Conservation (phyloP, 169 alveolate species). For the Cyclospora cayetanensis region DNA sequence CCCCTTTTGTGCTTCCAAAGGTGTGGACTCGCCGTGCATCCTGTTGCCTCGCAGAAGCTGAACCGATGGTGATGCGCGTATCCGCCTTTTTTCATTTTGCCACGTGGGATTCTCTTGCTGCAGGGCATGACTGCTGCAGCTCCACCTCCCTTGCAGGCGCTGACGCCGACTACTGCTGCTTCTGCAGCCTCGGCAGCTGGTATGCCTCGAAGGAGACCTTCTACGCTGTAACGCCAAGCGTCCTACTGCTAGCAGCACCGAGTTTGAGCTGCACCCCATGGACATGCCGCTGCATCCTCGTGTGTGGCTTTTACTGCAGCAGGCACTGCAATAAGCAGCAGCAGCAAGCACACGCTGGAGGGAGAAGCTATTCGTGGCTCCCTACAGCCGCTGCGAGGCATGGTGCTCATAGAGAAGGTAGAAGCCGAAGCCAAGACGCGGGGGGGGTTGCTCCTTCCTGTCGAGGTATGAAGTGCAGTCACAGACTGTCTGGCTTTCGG, state of each 20-base stretch:
- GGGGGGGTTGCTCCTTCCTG: conserved; percentile 65
- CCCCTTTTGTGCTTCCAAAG: too few species aligned
- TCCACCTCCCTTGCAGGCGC: not conserved
- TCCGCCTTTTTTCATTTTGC: too few species aligned
- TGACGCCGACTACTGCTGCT: not conserved
- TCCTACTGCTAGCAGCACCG: too few species aligned
- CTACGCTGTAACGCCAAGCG: too few species aligned
- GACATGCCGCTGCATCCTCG: too few species aligned
- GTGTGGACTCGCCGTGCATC: too few species aligned
- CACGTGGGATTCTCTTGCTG: too few species aligned
- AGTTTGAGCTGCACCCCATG: too few species aligned
- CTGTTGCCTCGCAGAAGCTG: too few species aligned
- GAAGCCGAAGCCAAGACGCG: conserved; percentile 19
- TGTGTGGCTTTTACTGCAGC: not conserved
- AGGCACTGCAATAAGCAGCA: not conserved
- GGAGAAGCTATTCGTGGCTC: conserved; percentile 63
- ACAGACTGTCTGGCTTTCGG: not conserved
- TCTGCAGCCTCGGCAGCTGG: not conserved
- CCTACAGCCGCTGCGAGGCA: conserved; percentile 62
- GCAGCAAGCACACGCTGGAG: conserved; percentile 40
- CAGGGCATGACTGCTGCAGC: not conserved
- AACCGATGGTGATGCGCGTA: too few species aligned
- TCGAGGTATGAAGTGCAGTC: conserved; percentile 11
- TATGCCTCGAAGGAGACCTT: too few species aligned
- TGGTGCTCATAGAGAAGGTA: conserved; percentile 56